Conservation (phyloP, 1,284 basidiomycete species). For the Cronartium quercuum region DNA sequence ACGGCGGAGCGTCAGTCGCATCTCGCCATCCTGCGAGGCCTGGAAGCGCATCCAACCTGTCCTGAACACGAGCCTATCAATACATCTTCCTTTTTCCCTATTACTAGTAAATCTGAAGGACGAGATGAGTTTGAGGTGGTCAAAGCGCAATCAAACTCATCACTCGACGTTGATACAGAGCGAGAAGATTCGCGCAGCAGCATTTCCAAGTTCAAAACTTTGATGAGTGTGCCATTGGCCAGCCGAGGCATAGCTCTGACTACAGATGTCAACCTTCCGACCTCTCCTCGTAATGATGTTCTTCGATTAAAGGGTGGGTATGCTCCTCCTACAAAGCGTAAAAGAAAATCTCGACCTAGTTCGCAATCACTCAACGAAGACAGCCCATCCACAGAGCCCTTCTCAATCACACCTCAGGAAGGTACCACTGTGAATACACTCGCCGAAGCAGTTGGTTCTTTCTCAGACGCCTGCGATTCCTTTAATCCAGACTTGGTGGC, state of each 20-base stretch:
- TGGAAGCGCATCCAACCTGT: not conserved
- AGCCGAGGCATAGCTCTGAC: too few relatives aligned
- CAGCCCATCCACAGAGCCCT: not conserved
- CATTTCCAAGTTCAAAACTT: not conserved
- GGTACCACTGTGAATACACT: not conserved
- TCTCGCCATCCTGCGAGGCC: not conserved
- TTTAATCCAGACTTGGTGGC: not conserved
- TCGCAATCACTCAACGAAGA: not conserved
- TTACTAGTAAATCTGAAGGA: not conserved
- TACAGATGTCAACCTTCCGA: not conserved
- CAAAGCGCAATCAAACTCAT: not conserved
- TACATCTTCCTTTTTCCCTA: not conserved
- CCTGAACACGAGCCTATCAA: not conserved
- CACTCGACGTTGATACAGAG: not conserved
- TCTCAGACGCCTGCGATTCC: not conserved
- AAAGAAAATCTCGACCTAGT: not conserved
- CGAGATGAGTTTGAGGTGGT: not conserved
- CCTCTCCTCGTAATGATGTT: not conserved
- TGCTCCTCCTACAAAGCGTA: not conserved
- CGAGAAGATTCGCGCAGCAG: not conserved
- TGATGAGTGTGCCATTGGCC: not conserved
- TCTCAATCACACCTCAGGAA: not conserved
- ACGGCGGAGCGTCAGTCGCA: not conserved
- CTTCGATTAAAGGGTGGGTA: slow-evolving; percentile 35
- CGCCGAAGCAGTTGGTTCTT: not conserved